Percentiles rank a stretch among this genome's conserved stretches.
Conservation (phyloP, 179 eudicot species). For the Gypsophila paniculata region DNA sequence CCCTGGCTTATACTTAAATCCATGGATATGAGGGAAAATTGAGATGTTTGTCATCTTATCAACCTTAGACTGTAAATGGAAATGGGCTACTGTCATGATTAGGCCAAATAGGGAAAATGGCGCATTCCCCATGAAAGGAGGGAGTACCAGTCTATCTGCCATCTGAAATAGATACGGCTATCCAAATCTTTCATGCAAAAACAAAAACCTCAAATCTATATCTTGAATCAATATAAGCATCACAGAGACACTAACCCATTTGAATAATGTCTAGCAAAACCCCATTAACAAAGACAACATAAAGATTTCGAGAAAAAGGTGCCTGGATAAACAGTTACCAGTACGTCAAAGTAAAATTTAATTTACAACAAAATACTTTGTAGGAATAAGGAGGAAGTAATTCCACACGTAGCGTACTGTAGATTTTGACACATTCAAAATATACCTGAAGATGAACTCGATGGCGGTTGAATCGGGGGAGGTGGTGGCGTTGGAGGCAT, state of each 20-base stretch:
- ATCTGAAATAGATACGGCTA: neutral
- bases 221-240: neutral
- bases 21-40: no score
- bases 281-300: no score
- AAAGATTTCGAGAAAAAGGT: neutral
- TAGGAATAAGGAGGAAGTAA: neutral
- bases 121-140: no score
- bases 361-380: neutral
- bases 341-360: neutral
- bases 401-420: neutral
- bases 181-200: neutral
- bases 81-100: no score
- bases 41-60: no score
- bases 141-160: no score
- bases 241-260: neutral
- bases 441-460: constrained; percentile 50
- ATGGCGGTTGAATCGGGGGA: constrained; percentile 41
- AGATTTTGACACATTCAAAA: neutral
- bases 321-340: neutral
- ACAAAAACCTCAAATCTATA: constrained; percentile 4
- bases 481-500: constrained; percentile 45
- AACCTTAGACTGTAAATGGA: no score
- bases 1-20: no score
- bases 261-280: neutral
- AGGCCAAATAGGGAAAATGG: no score